phyloP scores from a whole-genome alignment of 768 basidiomycete genomes.

The Rhodotorula paludigena region DNA sequence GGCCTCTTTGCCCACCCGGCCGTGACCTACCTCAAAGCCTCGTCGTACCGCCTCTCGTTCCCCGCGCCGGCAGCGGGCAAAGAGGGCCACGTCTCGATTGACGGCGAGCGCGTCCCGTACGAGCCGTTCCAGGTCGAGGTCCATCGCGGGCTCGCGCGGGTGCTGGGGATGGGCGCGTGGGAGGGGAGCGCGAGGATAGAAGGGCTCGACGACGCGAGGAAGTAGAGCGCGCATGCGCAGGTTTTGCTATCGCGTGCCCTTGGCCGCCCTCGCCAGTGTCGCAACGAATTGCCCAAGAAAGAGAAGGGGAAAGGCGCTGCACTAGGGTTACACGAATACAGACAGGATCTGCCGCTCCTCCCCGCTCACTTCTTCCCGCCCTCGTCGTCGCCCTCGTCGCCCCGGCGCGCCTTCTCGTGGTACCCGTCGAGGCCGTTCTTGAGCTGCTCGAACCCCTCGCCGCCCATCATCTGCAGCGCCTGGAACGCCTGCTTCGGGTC shows the following conservation, averaged over 20 bases:
- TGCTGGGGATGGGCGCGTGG: slow-evolving; percentile 20
- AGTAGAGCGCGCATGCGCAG: no score
- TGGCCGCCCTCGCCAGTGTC: no score
- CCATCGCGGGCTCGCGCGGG: slow-evolving; percentile 46
- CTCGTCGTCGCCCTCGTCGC: slow-evolving; percentile 1
- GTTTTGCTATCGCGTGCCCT: no score
- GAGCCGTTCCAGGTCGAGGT: slow-evolving; percentile 72
- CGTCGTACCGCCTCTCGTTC: slow-evolving; percentile 36
- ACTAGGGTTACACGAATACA: background rate
- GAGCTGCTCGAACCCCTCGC: slow-evolving; percentile 9
- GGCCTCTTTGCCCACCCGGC: slow-evolving; percentile 52
- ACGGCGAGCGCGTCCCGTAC: slow-evolving; percentile 73
- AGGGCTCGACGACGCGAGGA: background rate
- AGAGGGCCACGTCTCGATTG: slow-evolving; percentile 67
- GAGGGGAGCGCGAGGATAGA: slow-evolving; percentile 8
- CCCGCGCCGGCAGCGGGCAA: slow-evolving; percentile 52
- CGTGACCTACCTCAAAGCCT: slow-evolving; percentile 21
- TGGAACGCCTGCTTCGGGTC: slow-evolving; percentile 30
- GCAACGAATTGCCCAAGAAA: no score
- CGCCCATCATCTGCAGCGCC: slow-evolving; percentile 29
- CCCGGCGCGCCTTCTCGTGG: slow-evolving; percentile 16
- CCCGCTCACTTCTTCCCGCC: slow-evolving; percentile 7
- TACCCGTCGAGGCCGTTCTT: background rate
- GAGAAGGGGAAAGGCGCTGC: background rate
- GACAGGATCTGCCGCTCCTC: background rate